Evolutionary conservation across 257 asterid genomes (phyloP), one percentile per base, ranked within the genome.

Genomic region (Salvia rosmarinus): DNA sequence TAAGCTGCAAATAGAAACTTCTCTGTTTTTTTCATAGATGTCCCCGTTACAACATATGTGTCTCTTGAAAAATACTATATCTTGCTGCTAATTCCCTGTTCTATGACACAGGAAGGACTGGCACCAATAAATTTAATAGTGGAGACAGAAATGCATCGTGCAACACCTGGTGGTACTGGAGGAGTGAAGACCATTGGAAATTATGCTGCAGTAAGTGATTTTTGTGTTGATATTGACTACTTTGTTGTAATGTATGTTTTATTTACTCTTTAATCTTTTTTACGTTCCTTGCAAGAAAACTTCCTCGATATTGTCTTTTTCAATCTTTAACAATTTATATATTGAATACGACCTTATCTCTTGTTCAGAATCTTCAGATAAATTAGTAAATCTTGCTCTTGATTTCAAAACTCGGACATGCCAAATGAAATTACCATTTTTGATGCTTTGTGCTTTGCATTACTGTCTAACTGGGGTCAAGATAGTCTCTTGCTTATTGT

Each of bases 121-220:
- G 89, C 99, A 35, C 98, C 99, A 37, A 89, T 95, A 67, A 84
- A 95, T 79, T 83, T 95, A 87, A 78, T 91, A 43, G 90, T 95
- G 70, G 99, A 91, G 85, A 89, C 96, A 30, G 95, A 95, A 73
- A 75, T 88, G 89, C 98, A 95, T 83, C 93, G 99, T 67, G 98
- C 99, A 46, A 85, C 98, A 49, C 99, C 97, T 70, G 99, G 99
- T 49, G 99, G 99, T 76, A 95, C 99, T 72, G 98, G 98, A 80
- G 91, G 97, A 51, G 90, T 95, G 72, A 95, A 95, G 88, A 89
- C 97, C 20, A 86, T 95, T 40, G 99, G 99, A 74, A 95, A 95
- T 74, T 95, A 95, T 84, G 99, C 98, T 74, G 93, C 90, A 35
- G 99, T 89, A 76, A 78, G 96, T 81, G 67, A 61, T 42, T 75